Evolutionary conservation across 306 rosid species (phyloP).

Genomic region (Ceratonia siliqua): DNA sequence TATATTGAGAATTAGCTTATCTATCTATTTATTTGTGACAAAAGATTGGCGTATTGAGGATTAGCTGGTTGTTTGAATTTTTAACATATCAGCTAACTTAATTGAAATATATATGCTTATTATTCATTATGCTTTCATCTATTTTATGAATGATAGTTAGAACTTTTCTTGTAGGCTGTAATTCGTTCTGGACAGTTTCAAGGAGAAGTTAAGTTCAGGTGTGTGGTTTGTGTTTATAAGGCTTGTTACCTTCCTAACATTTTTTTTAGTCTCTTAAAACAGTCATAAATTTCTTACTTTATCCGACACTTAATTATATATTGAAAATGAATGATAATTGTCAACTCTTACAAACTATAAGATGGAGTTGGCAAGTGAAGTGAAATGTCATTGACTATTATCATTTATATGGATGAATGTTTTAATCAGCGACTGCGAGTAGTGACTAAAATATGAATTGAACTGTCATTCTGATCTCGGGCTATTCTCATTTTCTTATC

Average conservation of each 20-base stretch:
- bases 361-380: background rate
- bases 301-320: background rate
- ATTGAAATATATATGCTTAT: background rate
- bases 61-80: background rate
- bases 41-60: background rate
- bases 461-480: background rate
- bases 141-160: constrained; percentile 30
- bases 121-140: constrained; percentile 8
- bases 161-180: constrained; percentile 55
- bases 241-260: constrained; percentile 13
- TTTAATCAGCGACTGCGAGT: background rate
- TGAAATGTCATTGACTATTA: background rate
- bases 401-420: background rate
- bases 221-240: constrained; percentile 36
- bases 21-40: background rate
- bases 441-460: constrained; percentile 20
- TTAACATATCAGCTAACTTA: background rate
- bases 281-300: background rate
- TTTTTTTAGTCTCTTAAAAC: background rate
- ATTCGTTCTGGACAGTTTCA: constrained; percentile 79
- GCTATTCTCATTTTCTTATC: constrained; percentile 25
- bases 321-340: background rate
- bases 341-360: background rate
- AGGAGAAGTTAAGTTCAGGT: constrained; percentile 93
- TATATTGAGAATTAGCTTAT: background rate